Conservation (phyloP, 2,329 filamentous ascomycete species). For the Penicillium sp. region DNA sequence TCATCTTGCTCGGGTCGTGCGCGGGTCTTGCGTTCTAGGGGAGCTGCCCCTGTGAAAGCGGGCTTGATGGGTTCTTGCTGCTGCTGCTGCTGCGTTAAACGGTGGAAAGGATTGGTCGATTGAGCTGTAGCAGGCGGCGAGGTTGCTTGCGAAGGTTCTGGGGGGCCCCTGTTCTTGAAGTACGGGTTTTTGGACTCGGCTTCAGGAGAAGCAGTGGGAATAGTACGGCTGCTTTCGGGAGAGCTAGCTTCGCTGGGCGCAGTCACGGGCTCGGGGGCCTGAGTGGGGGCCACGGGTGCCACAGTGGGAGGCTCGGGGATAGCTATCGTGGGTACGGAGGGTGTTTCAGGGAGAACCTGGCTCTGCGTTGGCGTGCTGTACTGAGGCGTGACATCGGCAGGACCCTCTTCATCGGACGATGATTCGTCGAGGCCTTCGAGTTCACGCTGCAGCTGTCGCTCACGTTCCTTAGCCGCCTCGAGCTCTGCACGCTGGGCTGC, state of each 20-base stretch:
- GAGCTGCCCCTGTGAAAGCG: conserved; percentile 50
- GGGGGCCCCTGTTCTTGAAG: conserved; percentile 79
- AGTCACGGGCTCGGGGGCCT: conserved; percentile 47
- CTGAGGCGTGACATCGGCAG: conserved; percentile 63
- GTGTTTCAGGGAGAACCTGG: conserved; percentile 48
- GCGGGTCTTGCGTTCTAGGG: conserved; percentile 49
- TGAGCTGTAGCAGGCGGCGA: conserved; percentile 51
- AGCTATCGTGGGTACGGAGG: conserved; percentile 30
- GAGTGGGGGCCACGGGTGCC: conserved; percentile 25
- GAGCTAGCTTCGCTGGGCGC: conserved; percentile 50
- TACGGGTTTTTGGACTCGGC: conserved; percentile 91
- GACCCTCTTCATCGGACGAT: conserved; percentile 76
- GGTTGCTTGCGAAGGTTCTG: conserved; percentile 50
- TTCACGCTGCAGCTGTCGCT: conserved; percentile 83
- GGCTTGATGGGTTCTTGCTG: conserved; percentile 53
- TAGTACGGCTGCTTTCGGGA: conserved; percentile 48
- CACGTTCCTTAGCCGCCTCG: conserved; percentile 83
- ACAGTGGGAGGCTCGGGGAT: conserved; percentile 26
- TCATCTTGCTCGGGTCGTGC: conserved; percentile 61
- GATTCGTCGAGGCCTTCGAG: conserved; percentile 74
- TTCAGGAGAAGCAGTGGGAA: conserved; percentile 56
- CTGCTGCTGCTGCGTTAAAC: conserved; percentile 61
- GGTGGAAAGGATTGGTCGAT: conserved; percentile 96
- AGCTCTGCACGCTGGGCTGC: conserved; percentile 85
- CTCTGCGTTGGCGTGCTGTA: conserved; percentile 58